Evolutionary conservation across 1,284 basidiomycete genomes (phyloP).

Genomic region (Heterobasidion irregulare): DNA sequence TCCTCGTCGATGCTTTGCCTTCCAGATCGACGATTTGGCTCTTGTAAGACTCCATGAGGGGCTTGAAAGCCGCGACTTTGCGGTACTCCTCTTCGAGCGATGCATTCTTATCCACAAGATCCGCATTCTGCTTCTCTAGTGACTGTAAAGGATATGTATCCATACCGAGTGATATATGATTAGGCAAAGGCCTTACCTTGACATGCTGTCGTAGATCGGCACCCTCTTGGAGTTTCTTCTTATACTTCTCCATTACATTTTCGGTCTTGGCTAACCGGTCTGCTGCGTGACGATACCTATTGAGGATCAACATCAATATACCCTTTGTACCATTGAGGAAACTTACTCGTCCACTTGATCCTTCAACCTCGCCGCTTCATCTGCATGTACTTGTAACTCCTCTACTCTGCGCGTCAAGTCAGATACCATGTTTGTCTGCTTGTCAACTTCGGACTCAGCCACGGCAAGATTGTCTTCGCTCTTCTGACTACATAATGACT

Average conservation of each 20-base stretch:
- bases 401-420: constrained; percentile 76
- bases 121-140: constrained; percentile 88
- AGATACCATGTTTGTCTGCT: constrained; percentile 56
- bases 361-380: constrained; percentile 73
- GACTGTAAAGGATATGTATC: constrained; percentile 34
- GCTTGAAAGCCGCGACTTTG: constrained; percentile 81
- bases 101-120: constrained; percentile 86
- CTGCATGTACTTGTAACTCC: constrained; percentile 74
- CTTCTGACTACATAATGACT: constrained; percentile 60
- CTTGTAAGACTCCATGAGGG: constrained; percentile 91
- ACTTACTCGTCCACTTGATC: constrained; percentile 92
- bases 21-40: constrained; percentile 81
- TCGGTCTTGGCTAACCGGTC: constrained; percentile 91
- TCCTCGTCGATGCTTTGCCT: constrained; percentile 52
- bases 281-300: constrained; percentile 80
- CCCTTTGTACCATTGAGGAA: not conserved
- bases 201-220: constrained; percentile 83
- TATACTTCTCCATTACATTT: constrained; percentile 98
- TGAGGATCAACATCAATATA: constrained; percentile 3
- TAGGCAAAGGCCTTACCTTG: constrained; percentile 52
- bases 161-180: not conserved
- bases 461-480: constrained; percentile 82
- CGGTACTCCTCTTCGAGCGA: constrained; percentile 86
- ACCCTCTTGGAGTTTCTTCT: constrained; percentile 94
- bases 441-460: constrained; percentile 74